phyloP scores from a whole-genome alignment of 305 asterid genomes.

The Plantago coronopus region DNA sequence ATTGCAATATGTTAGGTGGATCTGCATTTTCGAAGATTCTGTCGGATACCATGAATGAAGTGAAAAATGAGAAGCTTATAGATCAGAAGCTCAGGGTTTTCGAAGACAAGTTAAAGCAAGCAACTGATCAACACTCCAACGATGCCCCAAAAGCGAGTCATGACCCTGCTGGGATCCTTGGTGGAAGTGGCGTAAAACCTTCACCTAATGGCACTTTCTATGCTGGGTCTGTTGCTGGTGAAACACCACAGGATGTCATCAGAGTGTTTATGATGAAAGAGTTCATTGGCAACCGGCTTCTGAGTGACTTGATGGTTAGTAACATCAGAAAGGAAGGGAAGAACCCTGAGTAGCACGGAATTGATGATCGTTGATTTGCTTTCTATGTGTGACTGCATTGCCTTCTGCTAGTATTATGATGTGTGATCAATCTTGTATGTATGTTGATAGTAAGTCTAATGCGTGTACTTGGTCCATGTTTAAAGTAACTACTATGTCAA shows the following conservation, averaged over 20 bases:
- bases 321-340: constrained; percentile 23
- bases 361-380: too few relatives aligned
- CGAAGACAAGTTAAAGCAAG: constrained; percentile 18
- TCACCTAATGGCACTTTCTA: not conserved
- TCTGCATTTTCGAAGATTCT: constrained; percentile 20
- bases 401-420: too few relatives aligned
- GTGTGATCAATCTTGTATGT: too few relatives aligned
- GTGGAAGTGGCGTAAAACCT: constrained; percentile 4
- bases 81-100: not conserved
- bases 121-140: not conserved
- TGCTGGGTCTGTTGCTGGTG: constrained; percentile 12
- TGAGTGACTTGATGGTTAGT: constrained; percentile 33
- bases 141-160: constrained; percentile 15
- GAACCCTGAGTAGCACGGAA: constrained; percentile 20
- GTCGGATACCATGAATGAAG: constrained; percentile 31
- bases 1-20: too few relatives aligned
- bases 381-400: too few relatives aligned
- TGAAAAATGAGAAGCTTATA: constrained; percentile 29
- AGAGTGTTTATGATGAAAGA: constrained; percentile 41
- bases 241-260: constrained; percentile 39
- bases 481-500: too few relatives aligned
- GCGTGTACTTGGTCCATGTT: too few relatives aligned
- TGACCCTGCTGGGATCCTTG: constrained; percentile 19
- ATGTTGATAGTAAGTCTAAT: too few relatives aligned
- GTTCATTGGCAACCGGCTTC: constrained; percentile 25